These are phyloP conservation scores for Bremia lactucae DNA, from an alignment of 352 stramenopile species.

Conservation along the genomic window DNA sequence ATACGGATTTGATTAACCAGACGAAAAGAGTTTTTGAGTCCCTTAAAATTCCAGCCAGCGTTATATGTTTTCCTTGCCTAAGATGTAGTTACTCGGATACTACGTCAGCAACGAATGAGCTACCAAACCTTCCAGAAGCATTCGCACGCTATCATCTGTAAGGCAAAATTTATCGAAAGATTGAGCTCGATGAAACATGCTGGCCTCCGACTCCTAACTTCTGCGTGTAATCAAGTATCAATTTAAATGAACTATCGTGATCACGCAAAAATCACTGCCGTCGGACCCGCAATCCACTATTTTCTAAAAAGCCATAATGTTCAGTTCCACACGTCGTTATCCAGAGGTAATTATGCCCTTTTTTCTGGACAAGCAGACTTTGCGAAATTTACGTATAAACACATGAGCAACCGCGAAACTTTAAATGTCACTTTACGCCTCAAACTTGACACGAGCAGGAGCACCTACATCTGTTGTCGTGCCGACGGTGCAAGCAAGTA, in stretches of 20 bases:
- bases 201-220: too few species aligned
- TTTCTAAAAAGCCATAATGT: slow-evolving; percentile 84
- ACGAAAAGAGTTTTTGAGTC: slow-evolving; percentile 48
- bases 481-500: slow-evolving; percentile 48
- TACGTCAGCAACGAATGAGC: slow-evolving; percentile 53
- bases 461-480: slow-evolving; percentile 53
- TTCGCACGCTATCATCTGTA: slow-evolving; percentile 82
- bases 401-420: slow-evolving; percentile 53
- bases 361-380: too few species aligned
- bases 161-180: slow-evolving; percentile 86
- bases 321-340: slow-evolving; percentile 76
- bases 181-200: slow-evolving; percentile 85
- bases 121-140: slow-evolving; percentile 80
- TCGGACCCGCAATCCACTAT: too few species aligned
- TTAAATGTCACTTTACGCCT: slow-evolving; percentile 16
- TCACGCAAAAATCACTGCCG: slow-evolving; percentile 82
- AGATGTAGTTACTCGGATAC: slow-evolving; percentile 82
- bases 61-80: slow-evolving; percentile 60
- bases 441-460: slow-evolving; percentile 40
- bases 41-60: slow-evolving; percentile 58
- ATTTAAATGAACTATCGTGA: slow-evolving; percentile 84
- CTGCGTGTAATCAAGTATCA: slow-evolving; percentile 90
- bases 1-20: slow-evolving; percentile 83
- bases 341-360: slow-evolving; percentile 63
- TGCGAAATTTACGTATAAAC: too few species aligned